Evolutionary conservation across 805 yeast species (phyloP).

Genomic region (Lachancea mirantina): DNA sequence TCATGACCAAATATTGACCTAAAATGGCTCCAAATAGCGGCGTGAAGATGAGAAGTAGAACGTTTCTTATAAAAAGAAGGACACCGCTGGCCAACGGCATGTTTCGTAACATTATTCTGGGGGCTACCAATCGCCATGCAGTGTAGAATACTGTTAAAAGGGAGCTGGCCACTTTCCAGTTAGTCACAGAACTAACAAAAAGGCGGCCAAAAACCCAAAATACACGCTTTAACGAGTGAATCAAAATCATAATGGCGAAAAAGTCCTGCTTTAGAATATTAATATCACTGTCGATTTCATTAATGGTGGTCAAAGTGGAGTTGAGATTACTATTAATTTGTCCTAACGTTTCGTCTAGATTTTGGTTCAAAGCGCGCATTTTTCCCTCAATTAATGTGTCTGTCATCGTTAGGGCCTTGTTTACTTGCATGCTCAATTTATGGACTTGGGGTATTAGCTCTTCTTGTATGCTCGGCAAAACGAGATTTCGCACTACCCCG

Average conservation of each 20-base stretch:
- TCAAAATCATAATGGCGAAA: slow-evolving; percentile 1
- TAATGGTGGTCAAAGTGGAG: slow-evolving; percentile 11
- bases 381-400: slow-evolving; percentile 11
- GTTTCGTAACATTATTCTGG: too few species aligned
- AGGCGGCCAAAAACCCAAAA: too few species aligned
- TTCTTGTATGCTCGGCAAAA: slow-evolving; percentile 11
- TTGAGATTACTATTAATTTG: slow-evolving; percentile 12
- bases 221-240: too few species aligned
- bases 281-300: slow-evolving; percentile 12
- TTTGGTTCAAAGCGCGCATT: slow-evolving; percentile 14
- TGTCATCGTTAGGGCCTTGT: slow-evolving; percentile 11
- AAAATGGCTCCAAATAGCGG: too few species aligned
- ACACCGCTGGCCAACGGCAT: too few species aligned
- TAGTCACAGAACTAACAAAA: too few species aligned
- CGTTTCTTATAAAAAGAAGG: too few species aligned
- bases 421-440: slow-evolving; percentile 24
- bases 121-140: too few species aligned
- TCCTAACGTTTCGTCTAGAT: slow-evolving; percentile 11
- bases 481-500: slow-evolving; percentile 7
- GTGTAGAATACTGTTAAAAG: too few species aligned
- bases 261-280: slow-evolving; percentile 7
- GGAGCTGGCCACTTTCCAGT: too few species aligned
- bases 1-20: too few species aligned
- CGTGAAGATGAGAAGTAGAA: too few species aligned
- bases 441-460: slow-evolving; percentile 26